phyloP scores from a whole-genome alignment of 129 eudicot species.

The Saussurea involucrata region DNA sequence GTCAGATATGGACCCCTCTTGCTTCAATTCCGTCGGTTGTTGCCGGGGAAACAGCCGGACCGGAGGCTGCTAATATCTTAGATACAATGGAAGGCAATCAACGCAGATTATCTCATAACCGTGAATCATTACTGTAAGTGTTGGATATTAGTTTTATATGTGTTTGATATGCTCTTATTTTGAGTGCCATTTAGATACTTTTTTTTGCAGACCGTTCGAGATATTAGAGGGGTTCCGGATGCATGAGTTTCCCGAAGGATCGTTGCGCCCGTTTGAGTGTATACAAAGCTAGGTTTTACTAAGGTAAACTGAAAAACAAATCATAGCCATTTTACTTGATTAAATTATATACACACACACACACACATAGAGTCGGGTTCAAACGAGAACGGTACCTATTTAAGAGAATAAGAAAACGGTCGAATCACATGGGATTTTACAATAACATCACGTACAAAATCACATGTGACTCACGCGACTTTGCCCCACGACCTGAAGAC shows the following conservation, averaged over 20 bases:
- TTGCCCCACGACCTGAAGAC: no score
- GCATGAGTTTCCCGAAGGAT: slow-evolving; percentile 90
- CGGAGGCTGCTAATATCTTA: slow-evolving; percentile 54
- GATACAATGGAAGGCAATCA: slow-evolving; percentile 91
- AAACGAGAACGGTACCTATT: no score
- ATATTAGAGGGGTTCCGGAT: slow-evolving; percentile 78
- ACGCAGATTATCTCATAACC: slow-evolving; percentile 61
- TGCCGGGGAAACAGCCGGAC: slow-evolving; percentile 64
- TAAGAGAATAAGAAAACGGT: no score
- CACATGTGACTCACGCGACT: no score
- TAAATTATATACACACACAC: no score
- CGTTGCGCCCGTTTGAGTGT: slow-evolving; percentile 89
- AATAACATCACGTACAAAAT: no score
- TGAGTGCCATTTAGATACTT: slow-evolving; percentile 7
- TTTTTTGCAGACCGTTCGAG: slow-evolving; percentile 73
- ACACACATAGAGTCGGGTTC: no score
- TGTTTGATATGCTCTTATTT: neutral
- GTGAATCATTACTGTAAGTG: slow-evolving; percentile 71
- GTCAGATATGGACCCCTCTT: slow-evolving; percentile 87
- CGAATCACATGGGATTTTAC: no score
- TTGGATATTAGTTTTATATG: neutral
- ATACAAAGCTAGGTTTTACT: slow-evolving; percentile 57
- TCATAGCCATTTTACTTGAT: neutral
- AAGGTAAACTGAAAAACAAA: slow-evolving; percentile 18
- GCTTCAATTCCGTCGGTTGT: slow-evolving; percentile 67